Conservation (phyloP, 331 rosid genomes). For the Ulmus americana region DNA sequence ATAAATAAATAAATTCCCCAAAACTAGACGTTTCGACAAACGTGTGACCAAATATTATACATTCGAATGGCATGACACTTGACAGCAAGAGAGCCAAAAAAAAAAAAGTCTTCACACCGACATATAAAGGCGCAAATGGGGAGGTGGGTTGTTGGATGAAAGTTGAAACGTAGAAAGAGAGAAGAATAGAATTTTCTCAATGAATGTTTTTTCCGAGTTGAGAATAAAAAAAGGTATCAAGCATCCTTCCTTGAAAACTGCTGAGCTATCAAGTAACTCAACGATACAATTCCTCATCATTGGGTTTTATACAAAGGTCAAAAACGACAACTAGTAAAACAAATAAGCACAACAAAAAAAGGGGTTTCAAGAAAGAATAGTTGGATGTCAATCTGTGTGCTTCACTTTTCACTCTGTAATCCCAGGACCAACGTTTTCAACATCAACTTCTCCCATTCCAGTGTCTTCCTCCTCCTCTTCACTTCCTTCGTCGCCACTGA, state of each 20-base stretch:
- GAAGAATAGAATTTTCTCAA: neutral
- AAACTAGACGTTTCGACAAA: too few species aligned
- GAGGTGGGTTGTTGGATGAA: too few species aligned
- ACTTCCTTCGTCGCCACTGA: slow-evolving; percentile 72
- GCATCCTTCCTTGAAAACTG: slow-evolving; percentile 14
- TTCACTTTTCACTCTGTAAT: slow-evolving; percentile 47
- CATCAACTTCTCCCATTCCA: slow-evolving; percentile 87
- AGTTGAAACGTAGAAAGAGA: neutral
- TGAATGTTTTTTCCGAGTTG: neutral
- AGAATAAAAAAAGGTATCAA: neutral
- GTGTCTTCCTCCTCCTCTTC: slow-evolving; percentile 98
- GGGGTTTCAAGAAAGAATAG: slow-evolving; percentile 13
- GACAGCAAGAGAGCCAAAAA: too few species aligned
- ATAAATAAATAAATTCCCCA: too few species aligned
- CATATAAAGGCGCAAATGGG: too few species aligned
- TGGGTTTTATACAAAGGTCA: slow-evolving; percentile 35
- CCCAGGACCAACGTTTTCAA: slow-evolving; percentile 51
- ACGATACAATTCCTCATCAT: slow-evolving; percentile 16
- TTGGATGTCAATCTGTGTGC: slow-evolving; percentile 19
- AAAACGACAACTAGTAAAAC: slow-evolving; percentile 5
- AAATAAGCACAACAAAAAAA: slow-evolving; percentile 12
- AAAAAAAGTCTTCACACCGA: too few species aligned
- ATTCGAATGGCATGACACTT: too few species aligned
- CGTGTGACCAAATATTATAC: too few species aligned
- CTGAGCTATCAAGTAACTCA: slow-evolving; percentile 23